A percentile compares a stretch with the other conserved stretches of the same genome.
phyloP scores from a whole-genome alignment of 441 rosid genomes.

The Biscutella auriculata region DNA sequence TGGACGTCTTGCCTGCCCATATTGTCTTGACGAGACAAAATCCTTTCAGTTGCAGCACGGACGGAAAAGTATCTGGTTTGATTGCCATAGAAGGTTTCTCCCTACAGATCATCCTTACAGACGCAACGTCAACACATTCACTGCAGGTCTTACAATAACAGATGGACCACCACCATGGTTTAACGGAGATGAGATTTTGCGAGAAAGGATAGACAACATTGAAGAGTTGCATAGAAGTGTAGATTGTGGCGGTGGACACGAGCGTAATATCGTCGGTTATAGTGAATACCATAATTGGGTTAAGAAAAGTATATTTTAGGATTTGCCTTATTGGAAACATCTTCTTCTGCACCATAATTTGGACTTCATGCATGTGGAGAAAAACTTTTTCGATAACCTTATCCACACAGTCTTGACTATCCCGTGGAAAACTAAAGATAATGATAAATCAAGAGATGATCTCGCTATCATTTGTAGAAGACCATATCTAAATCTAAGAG shows the following conservation, averaged over 20 bases:
- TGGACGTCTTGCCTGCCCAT: neutral
- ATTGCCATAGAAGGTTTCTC: neutral
- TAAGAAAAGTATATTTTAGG: neutral
- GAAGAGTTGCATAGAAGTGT: neutral
- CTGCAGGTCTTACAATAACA: neutral
- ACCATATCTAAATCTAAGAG: fast-evolving
- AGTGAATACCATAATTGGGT: neutral
- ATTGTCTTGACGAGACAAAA: neutral
- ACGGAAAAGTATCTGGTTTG: neutral
- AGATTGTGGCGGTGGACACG: neutral
- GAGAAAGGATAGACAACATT: neutral
- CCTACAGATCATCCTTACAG: neutral
- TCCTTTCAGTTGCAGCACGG: neutral
- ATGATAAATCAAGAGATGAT: neutral
- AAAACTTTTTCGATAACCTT: neutral
- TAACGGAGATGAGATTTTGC: neutral
- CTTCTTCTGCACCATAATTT: neutral
- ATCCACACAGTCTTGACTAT: neutral
- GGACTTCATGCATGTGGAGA: neutral
- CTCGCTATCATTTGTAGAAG: neutral
- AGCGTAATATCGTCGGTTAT: neutral
- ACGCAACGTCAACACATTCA: neutral
- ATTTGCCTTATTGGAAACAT: neutral
- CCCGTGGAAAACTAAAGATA: neutral
- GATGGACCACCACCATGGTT: neutral